Evolutionary conservation across 2,329 filamentous ascomycete species (phyloP).

Genomic region (Claviceps maximensis): DNA sequence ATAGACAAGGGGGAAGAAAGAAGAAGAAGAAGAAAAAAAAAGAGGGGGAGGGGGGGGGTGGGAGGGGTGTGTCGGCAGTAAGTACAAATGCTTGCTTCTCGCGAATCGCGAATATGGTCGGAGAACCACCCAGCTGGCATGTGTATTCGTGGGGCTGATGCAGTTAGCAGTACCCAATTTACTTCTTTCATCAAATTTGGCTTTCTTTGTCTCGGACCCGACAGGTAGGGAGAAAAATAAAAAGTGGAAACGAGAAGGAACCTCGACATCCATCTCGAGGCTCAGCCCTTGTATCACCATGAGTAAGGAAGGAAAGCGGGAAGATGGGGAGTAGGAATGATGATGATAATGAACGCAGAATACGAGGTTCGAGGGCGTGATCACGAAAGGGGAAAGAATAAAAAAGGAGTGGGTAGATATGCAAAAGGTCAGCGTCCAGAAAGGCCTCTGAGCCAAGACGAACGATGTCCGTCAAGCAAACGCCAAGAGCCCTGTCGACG

Average conservation of each 20-base stretch:
- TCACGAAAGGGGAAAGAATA: neutral
- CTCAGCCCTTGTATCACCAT: neutral
- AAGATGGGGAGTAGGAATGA: neutral
- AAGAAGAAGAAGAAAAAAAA: too few species aligned
- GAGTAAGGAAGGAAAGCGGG: neutral
- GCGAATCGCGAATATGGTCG: neutral
- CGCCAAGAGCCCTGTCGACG: too few species aligned
- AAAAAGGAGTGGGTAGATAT: neutral
- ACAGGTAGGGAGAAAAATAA: neutral
- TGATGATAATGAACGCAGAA: neutral
- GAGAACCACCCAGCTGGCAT: neutral
- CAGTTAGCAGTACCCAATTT: neutral
- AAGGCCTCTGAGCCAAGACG: too few species aligned
- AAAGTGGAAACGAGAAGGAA: neutral
- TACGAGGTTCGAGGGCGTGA: neutral
- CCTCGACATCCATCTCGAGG: neutral
- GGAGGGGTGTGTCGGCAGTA: neutral
- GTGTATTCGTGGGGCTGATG: neutral
- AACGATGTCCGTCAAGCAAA: too few species aligned
- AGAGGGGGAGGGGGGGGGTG: neutral
- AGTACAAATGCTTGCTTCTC: neutral
- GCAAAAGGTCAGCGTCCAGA: neutral
- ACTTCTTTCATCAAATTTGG: neutral
- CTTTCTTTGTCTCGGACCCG: neutral
- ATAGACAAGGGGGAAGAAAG: constrained; percentile 1